phyloP scores from a whole-genome alignment of 2,329 filamentous ascomycete species.

The Pseudomassariella vexata region DNA sequence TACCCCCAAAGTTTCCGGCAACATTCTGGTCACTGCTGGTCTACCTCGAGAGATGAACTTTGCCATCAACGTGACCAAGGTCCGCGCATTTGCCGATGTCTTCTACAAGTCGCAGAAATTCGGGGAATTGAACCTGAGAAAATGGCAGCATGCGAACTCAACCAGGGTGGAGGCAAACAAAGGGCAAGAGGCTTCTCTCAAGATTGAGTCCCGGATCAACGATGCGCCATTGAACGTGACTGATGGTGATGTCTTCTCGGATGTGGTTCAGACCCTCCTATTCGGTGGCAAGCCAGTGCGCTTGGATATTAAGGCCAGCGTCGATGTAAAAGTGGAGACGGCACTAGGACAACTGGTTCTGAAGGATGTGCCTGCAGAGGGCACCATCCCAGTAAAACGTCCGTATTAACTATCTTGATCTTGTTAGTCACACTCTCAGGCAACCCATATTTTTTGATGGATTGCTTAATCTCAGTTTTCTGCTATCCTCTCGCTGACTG shows the following conservation, averaged over 20 bases:
- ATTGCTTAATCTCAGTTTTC: no score
- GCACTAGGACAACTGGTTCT: slow-evolving; percentile 75
- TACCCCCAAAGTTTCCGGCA: slow-evolving; percentile 75
- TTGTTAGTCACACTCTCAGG: slow-evolving; percentile 29
- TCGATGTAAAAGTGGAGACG: slow-evolving; percentile 79
- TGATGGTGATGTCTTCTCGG: slow-evolving; percentile 69
- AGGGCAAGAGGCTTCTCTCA: slow-evolving; percentile 55
- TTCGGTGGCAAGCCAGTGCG: slow-evolving; percentile 67
- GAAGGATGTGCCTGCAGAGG: slow-evolving; percentile 78
- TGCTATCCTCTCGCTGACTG: no score
- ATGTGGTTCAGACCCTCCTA: slow-evolving; percentile 74
- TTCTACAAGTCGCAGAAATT: slow-evolving; percentile 74
- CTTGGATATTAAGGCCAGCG: slow-evolving; percentile 69
- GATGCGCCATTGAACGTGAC: slow-evolving; percentile 80
- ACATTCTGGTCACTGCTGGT: slow-evolving; percentile 70
- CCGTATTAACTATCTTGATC: slow-evolving; percentile 57
- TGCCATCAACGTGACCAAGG: slow-evolving; percentile 67
- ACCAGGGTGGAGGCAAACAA: slow-evolving; percentile 56
- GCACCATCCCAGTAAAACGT: slow-evolving; percentile 89
- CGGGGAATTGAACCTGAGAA: slow-evolving; percentile 68
- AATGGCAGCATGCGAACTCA: slow-evolving; percentile 84
- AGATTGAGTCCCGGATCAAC: slow-evolving; percentile 70
- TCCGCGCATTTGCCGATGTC: slow-evolving; percentile 75
- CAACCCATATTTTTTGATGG: slow-evolving; percentile 15
- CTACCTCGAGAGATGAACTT: slow-evolving; percentile 86